Evolutionary conservation across 1,284 basidiomycete species (phyloP).

Genomic region (Coniophora puteana): DNA sequence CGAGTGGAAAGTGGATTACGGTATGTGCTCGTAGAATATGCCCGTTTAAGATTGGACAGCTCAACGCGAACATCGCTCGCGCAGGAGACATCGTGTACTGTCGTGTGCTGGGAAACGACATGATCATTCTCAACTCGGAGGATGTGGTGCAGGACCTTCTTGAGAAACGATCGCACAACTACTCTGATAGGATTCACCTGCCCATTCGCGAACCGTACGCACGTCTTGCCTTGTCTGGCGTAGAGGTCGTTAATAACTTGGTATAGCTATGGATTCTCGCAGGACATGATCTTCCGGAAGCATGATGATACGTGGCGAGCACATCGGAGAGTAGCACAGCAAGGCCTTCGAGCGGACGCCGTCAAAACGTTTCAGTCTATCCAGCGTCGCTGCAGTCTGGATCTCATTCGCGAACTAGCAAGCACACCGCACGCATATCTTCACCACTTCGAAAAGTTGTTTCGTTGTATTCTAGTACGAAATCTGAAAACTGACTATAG

Average conservation of each 20-base stretch:
- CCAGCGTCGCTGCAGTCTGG: not conserved
- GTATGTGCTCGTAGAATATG: not conserved
- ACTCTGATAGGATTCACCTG: not conserved
- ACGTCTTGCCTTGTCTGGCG: not conserved
- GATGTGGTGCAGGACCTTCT: not conserved
- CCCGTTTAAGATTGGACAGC: not conserved
- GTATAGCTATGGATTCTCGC: not conserved
- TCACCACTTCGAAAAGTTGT: not conserved
- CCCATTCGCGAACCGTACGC: not conserved
- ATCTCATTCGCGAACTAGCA: not conserved
- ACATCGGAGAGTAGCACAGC: not conserved
- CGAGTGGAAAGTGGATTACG: not conserved
- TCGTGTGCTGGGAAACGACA: not conserved
- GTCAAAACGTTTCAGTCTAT: not conserved
- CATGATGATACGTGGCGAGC: not conserved
- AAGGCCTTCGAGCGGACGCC: not conserved
- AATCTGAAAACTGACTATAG: not conserved
- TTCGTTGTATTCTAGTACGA: not conserved
- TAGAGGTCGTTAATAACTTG: not conserved
- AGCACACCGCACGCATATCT: not conserved
- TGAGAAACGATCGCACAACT: not conserved
- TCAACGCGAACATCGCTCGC: too few species aligned
- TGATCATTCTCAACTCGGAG: not conserved
- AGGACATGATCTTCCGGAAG: not conserved
- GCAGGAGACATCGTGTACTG: constrained; percentile 1